Evolutionary conservation across 2,329 filamentous ascomycete genomes (phyloP), one percentile per base, ranked within the genome.

Genomic region (Cladophialophora bantiana): DNA sequence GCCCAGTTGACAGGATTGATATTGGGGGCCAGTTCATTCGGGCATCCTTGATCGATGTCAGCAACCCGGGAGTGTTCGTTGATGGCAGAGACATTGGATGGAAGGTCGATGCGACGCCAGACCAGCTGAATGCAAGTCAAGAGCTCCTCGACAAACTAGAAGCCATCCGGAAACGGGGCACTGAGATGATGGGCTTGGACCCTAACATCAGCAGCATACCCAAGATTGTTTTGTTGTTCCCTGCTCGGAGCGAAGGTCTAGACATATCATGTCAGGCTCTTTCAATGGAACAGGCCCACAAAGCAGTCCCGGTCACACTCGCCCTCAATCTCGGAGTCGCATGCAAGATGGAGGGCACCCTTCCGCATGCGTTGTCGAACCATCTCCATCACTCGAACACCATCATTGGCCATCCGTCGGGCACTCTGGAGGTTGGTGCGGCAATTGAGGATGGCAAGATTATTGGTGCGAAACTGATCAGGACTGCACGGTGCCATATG

Each of bases 11-110:
- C 72, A 73, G 60, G 0, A 78, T 91, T 15, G 78, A 82, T 7
- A 36, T 68, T 10, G 62, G 62, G 32, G 56, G 52, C 40, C 32
- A 70, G 35, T 81, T 79, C 0, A 75, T 87, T 3, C 71, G 74
- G 3, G 85, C 83, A 0, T 89, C 86, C 1, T 85, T 88, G 32
- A 81, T 90, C 0, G 89, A 91, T 68, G 86, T 86, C 0, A 84
- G 84, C 0, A 90, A 90, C 70, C 89, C 89, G 0, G 86, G 85
- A 55, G 82, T 89, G 13, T 91, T 91, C 72, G 78, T 91, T 0
- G 78, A 78, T 7, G 86, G 88, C 0, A 73, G 78, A 1, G 84
- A 87, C 65, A 73, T 90, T 0, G 82, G 78, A 3, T 77, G 86
- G 2, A 75, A 82, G 18, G 81, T 82, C 2, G 79, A 80, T 9